Evolutionary conservation across 2,329 filamentous ascomycete species (phyloP).

Genomic region (Amylocarpus encephaloides): DNA sequence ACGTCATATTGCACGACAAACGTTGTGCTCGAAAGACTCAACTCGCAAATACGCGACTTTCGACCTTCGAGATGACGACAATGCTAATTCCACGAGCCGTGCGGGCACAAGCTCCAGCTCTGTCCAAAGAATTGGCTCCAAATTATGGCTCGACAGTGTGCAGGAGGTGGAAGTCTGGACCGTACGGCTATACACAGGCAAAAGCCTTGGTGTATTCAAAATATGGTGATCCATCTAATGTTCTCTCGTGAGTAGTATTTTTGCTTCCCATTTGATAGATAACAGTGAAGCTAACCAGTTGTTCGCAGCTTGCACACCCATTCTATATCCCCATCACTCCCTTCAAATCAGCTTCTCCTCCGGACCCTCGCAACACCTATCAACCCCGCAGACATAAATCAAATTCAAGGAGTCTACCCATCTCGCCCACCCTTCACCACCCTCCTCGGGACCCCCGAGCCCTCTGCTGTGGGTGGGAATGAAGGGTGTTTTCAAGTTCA

Average conservation of each 20-base stretch:
- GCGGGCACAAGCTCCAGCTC: conserved; percentile 12
- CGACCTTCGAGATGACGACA: neutral
- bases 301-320: conserved; percentile 59
- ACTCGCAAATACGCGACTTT: neutral
- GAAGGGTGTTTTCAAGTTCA: conserved; percentile 93
- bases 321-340: conserved; percentile 70
- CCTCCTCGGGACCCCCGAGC: conserved; percentile 67
- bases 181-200: conserved; percentile 77
- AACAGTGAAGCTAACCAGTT: neutral
- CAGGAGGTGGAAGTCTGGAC: conserved; percentile 43
- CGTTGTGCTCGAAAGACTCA: neutral
- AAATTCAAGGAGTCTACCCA: conserved; percentile 94
- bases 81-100: conserved; percentile 18
- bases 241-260: conserved; percentile 47
- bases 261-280: neutral
- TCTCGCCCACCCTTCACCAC: conserved; percentile 72
- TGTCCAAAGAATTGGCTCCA: conserved; percentile 12
- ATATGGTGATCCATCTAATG: conserved; percentile 68
- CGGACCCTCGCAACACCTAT: conserved; percentile 86
- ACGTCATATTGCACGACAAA: neutral
- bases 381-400: conserved; percentile 97
- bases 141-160: conserved; percentile 9
- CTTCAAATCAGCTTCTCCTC: conserved; percentile 62
- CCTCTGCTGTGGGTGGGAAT: conserved; percentile 77
- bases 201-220: conserved; percentile 73